These are phyloP conservation scores for Colletotrichum euphorbiae DNA, from an alignment of 2,329 filamentous ascomycete genomes.

Conservation along the genomic window DNA sequence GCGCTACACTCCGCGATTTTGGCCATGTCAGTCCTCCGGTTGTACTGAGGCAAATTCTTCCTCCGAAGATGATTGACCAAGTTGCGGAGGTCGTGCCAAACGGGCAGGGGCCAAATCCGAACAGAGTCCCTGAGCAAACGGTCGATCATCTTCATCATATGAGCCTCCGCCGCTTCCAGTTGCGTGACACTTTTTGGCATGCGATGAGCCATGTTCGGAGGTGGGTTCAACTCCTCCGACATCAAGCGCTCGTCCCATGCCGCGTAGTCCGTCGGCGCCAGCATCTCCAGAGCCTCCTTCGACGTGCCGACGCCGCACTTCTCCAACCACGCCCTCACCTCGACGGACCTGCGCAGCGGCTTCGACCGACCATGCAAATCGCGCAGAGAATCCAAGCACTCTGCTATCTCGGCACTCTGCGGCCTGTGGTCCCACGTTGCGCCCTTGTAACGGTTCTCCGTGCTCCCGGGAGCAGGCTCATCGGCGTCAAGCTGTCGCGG, in stretches of 20 bases:
- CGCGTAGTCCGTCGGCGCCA: constrained; percentile 10
- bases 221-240: constrained; percentile 1
- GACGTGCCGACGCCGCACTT: constrained; percentile 18
- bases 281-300: not conserved
- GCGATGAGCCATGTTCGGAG: not conserved
- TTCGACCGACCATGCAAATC: not conserved
- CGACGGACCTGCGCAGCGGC: not conserved
- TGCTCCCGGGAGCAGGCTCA: constrained; percentile 44
- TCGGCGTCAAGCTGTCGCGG: constrained; percentile 38
- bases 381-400: constrained; percentile 30
- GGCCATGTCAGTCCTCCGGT: not conserved
- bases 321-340: constrained; percentile 18
- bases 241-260: not conserved
- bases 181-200: constrained; percentile 1
- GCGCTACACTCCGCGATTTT: not conserved
- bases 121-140: constrained; percentile 6
- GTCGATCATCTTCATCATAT: not conserved
- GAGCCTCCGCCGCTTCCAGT: not conserved
- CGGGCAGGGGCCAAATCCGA: not conserved
- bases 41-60: constrained; percentile 19
- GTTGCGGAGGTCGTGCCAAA: constrained; percentile 20
- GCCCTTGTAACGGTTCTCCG: constrained; percentile 34
- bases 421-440: constrained; percentile 2
- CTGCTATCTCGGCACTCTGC: constrained; percentile 18
- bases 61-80: constrained; percentile 30